Evolutionary conservation across 2,329 filamentous ascomycete genomes (phyloP), one percentile per base, ranked within the genome.

Genomic region (Colletotrichum sp.): DNA sequence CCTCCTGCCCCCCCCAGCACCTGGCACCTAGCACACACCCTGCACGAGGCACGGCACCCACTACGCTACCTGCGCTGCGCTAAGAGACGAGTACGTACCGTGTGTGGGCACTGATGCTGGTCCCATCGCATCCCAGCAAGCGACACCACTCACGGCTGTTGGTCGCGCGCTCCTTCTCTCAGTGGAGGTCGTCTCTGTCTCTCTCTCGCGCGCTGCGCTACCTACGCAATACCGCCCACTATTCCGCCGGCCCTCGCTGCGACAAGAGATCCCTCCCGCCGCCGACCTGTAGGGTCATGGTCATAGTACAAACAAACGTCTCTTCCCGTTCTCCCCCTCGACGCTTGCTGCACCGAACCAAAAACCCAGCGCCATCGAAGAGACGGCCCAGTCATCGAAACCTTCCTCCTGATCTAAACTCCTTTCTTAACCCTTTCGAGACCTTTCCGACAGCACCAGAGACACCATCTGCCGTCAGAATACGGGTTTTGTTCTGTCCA

Each of bases 251-350:
- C 69, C 44, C 55, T 75, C 62, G 61, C 69, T 73, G 69, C 69
- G 63, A 73, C 73, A 73, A 76, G 69, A 76, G 73, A 65, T 76
- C 73, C 73, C 69, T 76, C 64, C 70, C 69, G 70, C 65, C 55
- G 63, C 32, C 69, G 72, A 70, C 65, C 55, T 61, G 64, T 67
- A 67, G 44, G 44, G 44, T 49, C 44, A 49, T 49, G 44, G 44
- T 49, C 68, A 29, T 44, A 64, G 59, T 34, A 62, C 63, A 64
- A 65, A 49, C 59, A 39, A 52, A 76, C 57, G 61, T 69, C 57
- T 44, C 19, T 62, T 62, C 44, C 64, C 69, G 70, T 65, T 64
- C 59, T 63, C 73, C 44, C 69, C 57, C 70, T 69, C 63, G 34
- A 67, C 49, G 39, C 55, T 64, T 55, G 36, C 44, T 44, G 34